Evolutionary conservation across 495 filamentous ascomycete species (phyloP).

Genomic region (Jackrogersella minutella): DNA sequence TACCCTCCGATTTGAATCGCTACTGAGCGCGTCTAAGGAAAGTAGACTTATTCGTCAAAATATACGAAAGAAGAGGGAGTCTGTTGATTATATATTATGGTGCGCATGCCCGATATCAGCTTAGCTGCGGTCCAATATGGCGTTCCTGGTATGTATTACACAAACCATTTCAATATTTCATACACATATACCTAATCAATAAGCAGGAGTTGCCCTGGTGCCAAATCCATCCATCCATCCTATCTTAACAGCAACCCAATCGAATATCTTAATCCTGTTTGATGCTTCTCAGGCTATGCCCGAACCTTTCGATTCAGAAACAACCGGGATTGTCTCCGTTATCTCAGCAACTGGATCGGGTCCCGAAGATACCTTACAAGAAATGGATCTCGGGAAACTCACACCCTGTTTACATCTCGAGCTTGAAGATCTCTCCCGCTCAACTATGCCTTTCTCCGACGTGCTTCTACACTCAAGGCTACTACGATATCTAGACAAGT

Average conservation of each 20-base stretch:
- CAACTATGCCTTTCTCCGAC: neutral
- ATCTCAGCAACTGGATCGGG: neutral
- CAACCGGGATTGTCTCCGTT: neutral
- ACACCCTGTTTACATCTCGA: neutral
- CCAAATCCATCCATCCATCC: neutral
- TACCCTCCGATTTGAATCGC: no score
- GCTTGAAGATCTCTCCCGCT: neutral
- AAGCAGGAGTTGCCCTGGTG: no score
- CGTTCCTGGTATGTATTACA: no score
- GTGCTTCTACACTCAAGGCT: neutral
- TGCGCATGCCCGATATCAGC: no score
- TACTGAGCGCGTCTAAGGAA: no score
- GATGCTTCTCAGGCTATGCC: neutral
- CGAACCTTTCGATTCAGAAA: neutral
- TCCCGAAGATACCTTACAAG: neutral
- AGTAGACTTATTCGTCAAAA: no score
- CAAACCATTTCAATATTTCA: no score
- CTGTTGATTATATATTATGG: no score
- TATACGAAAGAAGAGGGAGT: no score
- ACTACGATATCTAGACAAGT: neutral
- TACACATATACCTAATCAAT: no score
- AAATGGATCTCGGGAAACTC: neutral
- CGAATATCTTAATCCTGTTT: neutral
- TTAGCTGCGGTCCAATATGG: no score
- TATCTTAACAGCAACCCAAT: neutral